Evolutionary conservation across 768 basidiomycete genomes (phyloP).

Genomic region (Serendipita indica): DNA sequence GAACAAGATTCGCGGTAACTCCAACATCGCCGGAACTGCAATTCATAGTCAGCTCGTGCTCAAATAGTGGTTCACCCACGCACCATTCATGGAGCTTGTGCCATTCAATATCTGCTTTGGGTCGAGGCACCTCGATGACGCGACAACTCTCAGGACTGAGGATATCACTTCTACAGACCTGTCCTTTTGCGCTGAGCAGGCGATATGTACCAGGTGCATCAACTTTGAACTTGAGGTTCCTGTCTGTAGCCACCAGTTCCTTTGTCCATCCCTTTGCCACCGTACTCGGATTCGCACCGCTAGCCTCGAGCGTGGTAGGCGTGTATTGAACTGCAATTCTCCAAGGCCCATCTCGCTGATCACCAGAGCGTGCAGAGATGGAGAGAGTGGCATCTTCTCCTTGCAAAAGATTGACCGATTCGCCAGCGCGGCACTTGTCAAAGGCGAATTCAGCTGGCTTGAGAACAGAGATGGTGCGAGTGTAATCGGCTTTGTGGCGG

Average conservation of each 20-base stretch:
- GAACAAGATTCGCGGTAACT: conserved; percentile 68
- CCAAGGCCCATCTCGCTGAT: conserved; percentile 56
- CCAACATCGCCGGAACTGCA: conserved; percentile 79
- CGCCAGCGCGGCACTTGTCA: conserved; percentile 53
- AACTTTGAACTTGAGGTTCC: conserved; percentile 34
- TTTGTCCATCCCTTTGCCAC: conserved; percentile 40
- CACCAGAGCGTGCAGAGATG: conserved; percentile 38
- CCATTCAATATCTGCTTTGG: conserved; percentile 77
- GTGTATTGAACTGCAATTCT: conserved; percentile 47
- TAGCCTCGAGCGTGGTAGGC: conserved; percentile 27
- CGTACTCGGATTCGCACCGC: background rate
- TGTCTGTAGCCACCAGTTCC: conserved; percentile 32
- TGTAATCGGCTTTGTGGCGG: conserved; percentile 23
- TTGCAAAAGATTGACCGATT: conserved; percentile 54
- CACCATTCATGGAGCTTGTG: conserved; percentile 85
- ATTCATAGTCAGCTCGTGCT: conserved; percentile 10
- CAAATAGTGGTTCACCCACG: conserved; percentile 14
- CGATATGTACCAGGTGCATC: conserved; percentile 63
- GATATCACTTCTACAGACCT: conserved; percentile 60
- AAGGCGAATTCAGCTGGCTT: conserved; percentile 60
- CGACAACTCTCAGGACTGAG: conserved; percentile 17
- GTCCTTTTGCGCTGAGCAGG: conserved; percentile 51
- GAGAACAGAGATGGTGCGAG: conserved; percentile 51
- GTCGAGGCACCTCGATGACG: conserved; percentile 37
- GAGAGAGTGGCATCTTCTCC: conserved; percentile 46